A percentile compares a stretch with the other conserved stretches of the same genome.
phyloP scores from a whole-genome alignment of 2,329 filamentous ascomycete species.

The Raffaelea deltoideospora region DNA sequence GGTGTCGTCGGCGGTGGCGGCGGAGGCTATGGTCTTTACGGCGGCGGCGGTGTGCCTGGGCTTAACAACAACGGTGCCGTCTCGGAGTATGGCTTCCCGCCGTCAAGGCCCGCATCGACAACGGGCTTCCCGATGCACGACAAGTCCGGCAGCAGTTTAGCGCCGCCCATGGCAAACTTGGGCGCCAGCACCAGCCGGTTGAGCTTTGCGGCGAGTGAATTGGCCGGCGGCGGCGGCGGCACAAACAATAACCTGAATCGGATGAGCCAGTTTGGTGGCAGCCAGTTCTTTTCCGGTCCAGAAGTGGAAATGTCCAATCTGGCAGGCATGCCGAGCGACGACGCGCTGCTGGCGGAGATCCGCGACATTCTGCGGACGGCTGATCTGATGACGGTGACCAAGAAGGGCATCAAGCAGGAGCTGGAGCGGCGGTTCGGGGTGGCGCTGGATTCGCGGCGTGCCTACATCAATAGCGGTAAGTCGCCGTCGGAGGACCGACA shows the following conservation, averaged over 20 bases:
- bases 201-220: slow-evolving; percentile 66
- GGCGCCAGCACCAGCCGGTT: slow-evolving; percentile 40
- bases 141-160: slow-evolving; percentile 27
- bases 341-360: slow-evolving; percentile 84
- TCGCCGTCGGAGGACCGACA: no score
- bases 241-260: no score
- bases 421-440: slow-evolving; percentile 83
- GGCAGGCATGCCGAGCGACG: slow-evolving; percentile 67
- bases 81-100: slow-evolving; percentile 56
- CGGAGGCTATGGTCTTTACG: no score
- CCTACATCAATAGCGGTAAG: slow-evolving; percentile 88
- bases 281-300: slow-evolving; percentile 37
- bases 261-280: slow-evolving; percentile 45
- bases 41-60: no score
- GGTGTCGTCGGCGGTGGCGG: slow-evolving; percentile 19
- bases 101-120: slow-evolving; percentile 40
- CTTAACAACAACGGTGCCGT: slow-evolving; percentile 29
- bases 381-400: slow-evolving; percentile 94
- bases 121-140: slow-evolving; percentile 32
- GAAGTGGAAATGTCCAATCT: slow-evolving; percentile 63
- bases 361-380: slow-evolving; percentile 81
- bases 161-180: slow-evolving; percentile 30
- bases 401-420: slow-evolving; percentile 94
- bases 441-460: slow-evolving; percentile 69
- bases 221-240: no score